Percentiles rank a stretch among this genome's conserved stretches.
Conservation (phyloP, 2,329 filamentous ascomycete genomes). For the Gaeumannomyces tritici region DNA sequence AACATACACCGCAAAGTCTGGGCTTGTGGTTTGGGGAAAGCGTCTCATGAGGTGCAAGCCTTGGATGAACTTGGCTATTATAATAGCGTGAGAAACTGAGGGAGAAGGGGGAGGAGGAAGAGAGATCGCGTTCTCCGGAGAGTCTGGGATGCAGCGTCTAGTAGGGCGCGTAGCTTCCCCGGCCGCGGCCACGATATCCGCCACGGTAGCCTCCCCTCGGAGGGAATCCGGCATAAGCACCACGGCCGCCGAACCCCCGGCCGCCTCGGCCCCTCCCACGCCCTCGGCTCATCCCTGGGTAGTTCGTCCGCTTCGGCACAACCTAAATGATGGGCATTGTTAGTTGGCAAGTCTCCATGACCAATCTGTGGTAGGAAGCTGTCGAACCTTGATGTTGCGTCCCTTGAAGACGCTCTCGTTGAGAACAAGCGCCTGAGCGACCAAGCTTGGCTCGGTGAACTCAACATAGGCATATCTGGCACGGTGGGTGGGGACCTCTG, state of each 20-base stretch:
- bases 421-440: constrained; percentile 85
- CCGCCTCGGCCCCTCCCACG: constrained; percentile 47
- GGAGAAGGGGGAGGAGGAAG: not conserved
- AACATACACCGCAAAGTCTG: not conserved
- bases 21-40: not conserved
- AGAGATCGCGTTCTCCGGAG: not conserved
- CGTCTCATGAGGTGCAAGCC: not conserved
- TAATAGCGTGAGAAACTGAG: not conserved
- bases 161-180: constrained; percentile 53
- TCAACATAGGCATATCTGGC: constrained; percentile 95
- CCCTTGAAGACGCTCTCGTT: constrained; percentile 96
- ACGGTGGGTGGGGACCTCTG: not conserved
- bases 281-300: constrained; percentile 87
- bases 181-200: constrained; percentile 56
- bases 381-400: constrained; percentile 67
- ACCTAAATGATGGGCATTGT: constrained; percentile 33
- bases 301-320: constrained; percentile 85
- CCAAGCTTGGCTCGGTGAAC: constrained; percentile 87
- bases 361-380: not conserved
- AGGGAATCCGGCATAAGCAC: constrained; percentile 42
- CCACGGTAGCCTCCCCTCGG: constrained; percentile 45
- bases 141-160: constrained; percentile 23
- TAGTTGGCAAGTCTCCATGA: not conserved
- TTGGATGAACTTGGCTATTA: not conserved
- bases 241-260: constrained; percentile 13